These are phyloP conservation scores for Strobilomyces echinocephalus DNA, from an alignment of 768 basidiomycete genomes.

Conservation along the genomic window DNA sequence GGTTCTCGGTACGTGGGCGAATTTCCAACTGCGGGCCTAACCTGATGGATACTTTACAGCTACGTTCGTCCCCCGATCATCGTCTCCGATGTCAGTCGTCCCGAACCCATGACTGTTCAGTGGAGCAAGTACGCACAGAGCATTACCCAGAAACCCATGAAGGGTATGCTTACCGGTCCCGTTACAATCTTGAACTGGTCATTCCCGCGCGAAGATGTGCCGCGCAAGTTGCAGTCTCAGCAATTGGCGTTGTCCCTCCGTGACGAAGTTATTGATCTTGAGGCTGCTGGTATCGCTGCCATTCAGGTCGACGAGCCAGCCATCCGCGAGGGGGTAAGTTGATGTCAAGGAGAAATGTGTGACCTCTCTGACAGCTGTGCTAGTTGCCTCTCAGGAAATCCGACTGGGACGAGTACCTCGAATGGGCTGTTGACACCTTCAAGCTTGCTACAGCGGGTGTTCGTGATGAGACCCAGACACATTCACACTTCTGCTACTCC, in stretches of 20 bases:
- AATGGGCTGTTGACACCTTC: slow-evolving; percentile 99
- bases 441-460: slow-evolving; percentile 97
- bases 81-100: slow-evolving; percentile 95
- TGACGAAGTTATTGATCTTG: slow-evolving; percentile 96
- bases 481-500: slow-evolving; percentile 99
- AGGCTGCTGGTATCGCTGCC: slow-evolving; percentile 92
- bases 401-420: slow-evolving; percentile 96
- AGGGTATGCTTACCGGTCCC: slow-evolving; percentile 98
- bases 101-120: slow-evolving; percentile 88
- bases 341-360: background rate
- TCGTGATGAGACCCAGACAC: slow-evolving; percentile 88
- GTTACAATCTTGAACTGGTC: slow-evolving; percentile 99
- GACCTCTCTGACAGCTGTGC: slow-evolving; percentile 1
- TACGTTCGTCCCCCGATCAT: slow-evolving; percentile 99
- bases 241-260: slow-evolving; percentile 97
- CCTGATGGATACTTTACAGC: slow-evolving; percentile 32
- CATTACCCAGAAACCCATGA: slow-evolving; percentile 90
- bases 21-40: slow-evolving; percentile 4
- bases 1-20: slow-evolving; percentile 75
- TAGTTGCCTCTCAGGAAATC: slow-evolving; percentile 90
- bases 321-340: slow-evolving; percentile 92
- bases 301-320: slow-evolving; percentile 99
- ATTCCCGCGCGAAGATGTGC: slow-evolving; percentile 98
- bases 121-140: slow-evolving; percentile 98
- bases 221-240: slow-evolving; percentile 94